Evolutionary conservation across 169 alveolate genomes (phyloP).

Genomic region (Plasmodium fragile): DNA sequence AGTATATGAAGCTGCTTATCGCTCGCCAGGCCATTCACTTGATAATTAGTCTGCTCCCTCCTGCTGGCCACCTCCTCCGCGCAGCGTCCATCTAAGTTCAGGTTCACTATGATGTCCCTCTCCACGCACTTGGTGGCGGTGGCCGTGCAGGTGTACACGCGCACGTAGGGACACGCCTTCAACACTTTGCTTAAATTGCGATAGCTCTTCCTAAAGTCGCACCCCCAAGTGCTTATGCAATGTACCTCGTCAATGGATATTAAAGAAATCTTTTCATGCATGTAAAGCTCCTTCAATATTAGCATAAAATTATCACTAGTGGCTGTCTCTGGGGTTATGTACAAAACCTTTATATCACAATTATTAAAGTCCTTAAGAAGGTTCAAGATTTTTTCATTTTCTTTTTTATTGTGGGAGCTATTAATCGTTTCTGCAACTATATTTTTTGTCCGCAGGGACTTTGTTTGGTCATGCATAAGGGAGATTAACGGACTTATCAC

Average conservation of each 20-base stretch:
- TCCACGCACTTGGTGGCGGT: conserved; percentile 97
- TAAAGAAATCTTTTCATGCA: conserved; percentile 82
- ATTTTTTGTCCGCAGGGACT: conserved; percentile 88
- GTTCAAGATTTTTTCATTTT: conserved; percentile 58
- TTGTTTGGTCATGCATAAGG: conserved; percentile 95
- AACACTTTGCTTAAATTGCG: conserved; percentile 90
- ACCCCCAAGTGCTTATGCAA: conserved; percentile 94
- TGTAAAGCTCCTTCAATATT: conserved; percentile 80
- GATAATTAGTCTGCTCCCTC: not conserved
- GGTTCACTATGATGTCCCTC: conserved; percentile 92
- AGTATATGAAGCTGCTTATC: not conserved
- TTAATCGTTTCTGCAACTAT: conserved; percentile 84
- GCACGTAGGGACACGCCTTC: conserved; percentile 92
- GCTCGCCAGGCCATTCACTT: not conserved
- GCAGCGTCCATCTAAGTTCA: conserved; percentile 83
- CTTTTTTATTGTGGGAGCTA: conserved; percentile 70
- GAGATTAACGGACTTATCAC: conserved; percentile 97
- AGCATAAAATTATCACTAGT: conserved; percentile 78
- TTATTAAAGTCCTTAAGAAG: conserved; percentile 33
- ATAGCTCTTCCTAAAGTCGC: conserved; percentile 92
- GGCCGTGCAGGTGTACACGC: conserved; percentile 97
- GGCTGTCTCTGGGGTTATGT: conserved; percentile 89
- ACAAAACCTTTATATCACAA: conserved; percentile 84
- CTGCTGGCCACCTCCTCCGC: conserved; percentile 66
- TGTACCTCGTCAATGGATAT: conserved; percentile 94